Conservation (phyloP, 768 basidiomycete species). For the Termitomyces sp. region DNA sequence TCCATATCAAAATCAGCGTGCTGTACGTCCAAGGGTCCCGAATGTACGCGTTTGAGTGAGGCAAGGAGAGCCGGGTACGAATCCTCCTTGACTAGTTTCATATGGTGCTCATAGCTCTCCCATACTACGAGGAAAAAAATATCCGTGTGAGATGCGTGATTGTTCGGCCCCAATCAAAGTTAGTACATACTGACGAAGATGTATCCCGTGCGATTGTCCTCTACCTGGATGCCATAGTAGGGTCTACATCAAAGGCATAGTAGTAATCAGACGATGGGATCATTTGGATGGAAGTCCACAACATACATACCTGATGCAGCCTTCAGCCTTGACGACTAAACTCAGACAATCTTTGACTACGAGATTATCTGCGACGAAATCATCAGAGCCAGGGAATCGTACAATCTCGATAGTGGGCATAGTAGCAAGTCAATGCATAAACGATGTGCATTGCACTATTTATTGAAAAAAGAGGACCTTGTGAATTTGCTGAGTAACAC, state of each 20-base stretch:
- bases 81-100: neutral
- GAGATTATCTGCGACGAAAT: slow-evolving; percentile 2
- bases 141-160: neutral
- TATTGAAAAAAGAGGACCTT: neutral
- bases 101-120: slow-evolving; percentile 8
- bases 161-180: too few species aligned
- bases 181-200: slow-evolving; percentile 8
- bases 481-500: slow-evolving; percentile 4
- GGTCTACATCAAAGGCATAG: neutral
- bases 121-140: neutral
- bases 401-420: slow-evolving; percentile 12
- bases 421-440: neutral
- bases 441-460: neutral
- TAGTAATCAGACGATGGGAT: neutral
- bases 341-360: slow-evolving; percentile 5
- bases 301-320: slow-evolving; percentile 9
- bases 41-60: neutral
- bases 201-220: slow-evolving; percentile 8
- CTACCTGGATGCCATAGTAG: slow-evolving; percentile 10
- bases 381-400: slow-evolving; percentile 9
- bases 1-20: slow-evolving; percentile 9
- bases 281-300: neutral
- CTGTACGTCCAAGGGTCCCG: neutral
- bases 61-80: neutral
- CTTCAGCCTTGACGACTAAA: slow-evolving; percentile 4